Percentiles rank a stretch among this genome's conserved stretches.
Conservation (phyloP, 2,329 filamentous ascomycete species). For the Neonectria ditissima region DNA sequence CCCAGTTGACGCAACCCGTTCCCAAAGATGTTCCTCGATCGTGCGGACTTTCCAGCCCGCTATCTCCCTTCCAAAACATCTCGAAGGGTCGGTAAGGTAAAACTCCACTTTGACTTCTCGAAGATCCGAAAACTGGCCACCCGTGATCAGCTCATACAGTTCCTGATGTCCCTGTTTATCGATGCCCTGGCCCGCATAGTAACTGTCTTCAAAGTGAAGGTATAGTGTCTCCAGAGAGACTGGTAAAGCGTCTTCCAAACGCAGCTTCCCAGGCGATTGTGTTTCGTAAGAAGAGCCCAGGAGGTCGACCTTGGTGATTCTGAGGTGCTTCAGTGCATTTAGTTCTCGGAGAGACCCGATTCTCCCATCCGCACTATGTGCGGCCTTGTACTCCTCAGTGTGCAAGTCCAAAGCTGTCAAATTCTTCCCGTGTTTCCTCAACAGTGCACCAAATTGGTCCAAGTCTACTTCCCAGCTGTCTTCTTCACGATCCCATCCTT, state of each 20-base stretch:
- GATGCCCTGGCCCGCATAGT: not conserved
- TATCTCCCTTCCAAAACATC: not conserved
- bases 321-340: slow-evolving; percentile 7
- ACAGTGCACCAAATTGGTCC: not conserved
- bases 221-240: slow-evolving; percentile 20
- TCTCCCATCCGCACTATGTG: not conserved
- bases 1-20: not conserved
- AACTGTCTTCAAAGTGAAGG: not conserved
- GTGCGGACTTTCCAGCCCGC: slow-evolving; percentile 5
- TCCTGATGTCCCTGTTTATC: not conserved
- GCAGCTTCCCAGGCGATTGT: not conserved
- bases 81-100: not conserved
- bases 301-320: not conserved
- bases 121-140: slow-evolving; percentile 2
- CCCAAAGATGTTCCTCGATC: not conserved
- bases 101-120: slow-evolving; percentile 20
- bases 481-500: not conserved
- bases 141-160: not conserved
- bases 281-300: not conserved
- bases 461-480: slow-evolving; percentile 1
- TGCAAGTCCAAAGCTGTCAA: slow-evolving; percentile 1
- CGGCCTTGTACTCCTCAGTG: not conserved
- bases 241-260: slow-evolving; percentile 6
- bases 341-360: slow-evolving; percentile 22
- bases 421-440: not conserved